phyloP scores from a whole-genome alignment of 805 yeast species.

The Metschnikowia cubensis region DNA sequence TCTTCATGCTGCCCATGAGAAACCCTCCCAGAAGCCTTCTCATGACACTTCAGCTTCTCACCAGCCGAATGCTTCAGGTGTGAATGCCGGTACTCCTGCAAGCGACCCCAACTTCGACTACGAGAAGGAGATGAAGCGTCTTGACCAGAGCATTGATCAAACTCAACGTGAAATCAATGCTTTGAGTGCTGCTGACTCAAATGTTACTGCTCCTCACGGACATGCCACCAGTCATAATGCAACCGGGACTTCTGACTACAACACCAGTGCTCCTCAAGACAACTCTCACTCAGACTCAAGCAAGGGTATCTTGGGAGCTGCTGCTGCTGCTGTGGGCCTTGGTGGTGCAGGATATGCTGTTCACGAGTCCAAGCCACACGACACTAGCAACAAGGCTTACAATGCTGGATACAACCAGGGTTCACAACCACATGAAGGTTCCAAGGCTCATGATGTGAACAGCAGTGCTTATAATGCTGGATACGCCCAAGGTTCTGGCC shows the following conservation, averaged over 20 bases:
- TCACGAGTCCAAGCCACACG: neutral
- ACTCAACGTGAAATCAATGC: constrained; percentile 25
- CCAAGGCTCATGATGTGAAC: neutral
- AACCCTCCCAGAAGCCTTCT: neutral
- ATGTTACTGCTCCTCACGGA: too few relatives aligned
- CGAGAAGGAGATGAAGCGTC: constrained; percentile 21
- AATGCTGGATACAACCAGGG: constrained; percentile 11
- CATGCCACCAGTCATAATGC: neutral
- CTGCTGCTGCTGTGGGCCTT: constrained; percentile 24
- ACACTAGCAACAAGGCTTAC: constrained; percentile 1
- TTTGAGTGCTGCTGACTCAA: constrained; percentile 1
- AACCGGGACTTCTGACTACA: neutral
- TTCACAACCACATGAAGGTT: neutral
- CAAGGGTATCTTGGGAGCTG: constrained; percentile 16
- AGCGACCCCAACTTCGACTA: constrained; percentile 19
- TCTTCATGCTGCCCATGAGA: constrained; percentile 7
- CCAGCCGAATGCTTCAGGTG: neutral
- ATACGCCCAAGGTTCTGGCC: constrained; percentile 4
- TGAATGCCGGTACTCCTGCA: constrained; percentile 12
- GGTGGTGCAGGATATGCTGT: constrained; percentile 9
- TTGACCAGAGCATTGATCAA: constrained; percentile 23
- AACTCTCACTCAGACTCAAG: neutral
- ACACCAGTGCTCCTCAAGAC: neutral
- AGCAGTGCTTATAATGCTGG: constrained; percentile 14
- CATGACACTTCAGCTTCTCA: constrained; percentile 11